These are phyloP conservation scores for Rostrohypoxylon terebratum DNA, from an alignment of 495 filamentous ascomycete species.

Conservation along the genomic window DNA sequence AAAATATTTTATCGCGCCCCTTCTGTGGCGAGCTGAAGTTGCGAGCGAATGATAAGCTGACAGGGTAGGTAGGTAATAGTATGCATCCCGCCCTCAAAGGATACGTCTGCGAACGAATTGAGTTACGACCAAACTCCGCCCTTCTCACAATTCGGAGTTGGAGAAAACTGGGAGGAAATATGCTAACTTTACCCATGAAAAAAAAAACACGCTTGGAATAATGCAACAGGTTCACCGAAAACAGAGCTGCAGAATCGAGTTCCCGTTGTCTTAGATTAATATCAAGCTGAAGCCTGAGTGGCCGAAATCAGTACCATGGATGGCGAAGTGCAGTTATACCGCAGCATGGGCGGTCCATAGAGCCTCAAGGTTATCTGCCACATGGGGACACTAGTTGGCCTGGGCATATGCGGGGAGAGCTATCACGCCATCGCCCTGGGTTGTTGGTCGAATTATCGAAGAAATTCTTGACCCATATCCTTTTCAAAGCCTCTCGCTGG, in stretches of 20 bases:
- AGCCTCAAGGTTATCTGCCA: constrained; percentile 12
- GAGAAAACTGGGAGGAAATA: neutral
- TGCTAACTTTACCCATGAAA: neutral
- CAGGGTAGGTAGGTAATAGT: neutral
- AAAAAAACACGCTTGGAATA: neutral
- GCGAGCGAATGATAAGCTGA: constrained; percentile 4
- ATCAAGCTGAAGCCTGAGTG: neutral
- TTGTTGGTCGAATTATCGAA: constrained; percentile 22
- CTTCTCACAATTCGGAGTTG: neutral
- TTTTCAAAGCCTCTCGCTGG: constrained; percentile 8
- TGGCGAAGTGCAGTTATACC: constrained; percentile 26
- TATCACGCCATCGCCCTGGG: constrained; percentile 22
- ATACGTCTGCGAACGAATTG: neutral
- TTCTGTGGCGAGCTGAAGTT: neutral
- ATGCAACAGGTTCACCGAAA: constrained; percentile 28
- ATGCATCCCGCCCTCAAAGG: neutral
- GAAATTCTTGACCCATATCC: constrained; percentile 22
- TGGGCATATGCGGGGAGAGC: constrained; percentile 34
- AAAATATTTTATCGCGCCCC: constrained; percentile 1
- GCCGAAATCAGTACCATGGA: constrained; percentile 2
- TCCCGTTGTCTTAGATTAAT: constrained; percentile 10
- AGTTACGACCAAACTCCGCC: neutral
- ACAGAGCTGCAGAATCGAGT: constrained; percentile 12
- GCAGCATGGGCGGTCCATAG: constrained; percentile 16
- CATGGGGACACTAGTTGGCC: constrained; percentile 7